Evolutionary conservation across 2,329 filamentous ascomycete genomes (phyloP), one percentile per base, ranked within the genome.

Genomic region (Coccinonectria pachysandricola): DNA sequence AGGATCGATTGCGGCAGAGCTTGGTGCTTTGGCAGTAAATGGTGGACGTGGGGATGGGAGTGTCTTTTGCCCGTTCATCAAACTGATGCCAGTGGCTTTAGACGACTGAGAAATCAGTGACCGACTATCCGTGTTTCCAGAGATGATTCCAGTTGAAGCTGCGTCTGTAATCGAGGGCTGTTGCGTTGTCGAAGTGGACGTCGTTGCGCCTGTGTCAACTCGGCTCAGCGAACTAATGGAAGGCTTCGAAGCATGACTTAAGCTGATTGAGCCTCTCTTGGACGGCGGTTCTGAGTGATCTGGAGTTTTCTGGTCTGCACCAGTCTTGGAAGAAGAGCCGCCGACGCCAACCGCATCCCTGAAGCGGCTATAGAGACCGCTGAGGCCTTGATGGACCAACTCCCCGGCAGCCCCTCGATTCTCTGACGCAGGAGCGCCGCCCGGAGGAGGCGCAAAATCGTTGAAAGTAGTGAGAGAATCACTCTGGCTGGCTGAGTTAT

Each of bases 381-480:
- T 93, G 23, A 96, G 63, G 4, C 88, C 85, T 53, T 88, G 82
- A 36, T 91, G 83, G 12, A 91, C 74, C 20, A 80, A 56, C 32
- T 93, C 85, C 14, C 75, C 73, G 0, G 78, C 65, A 19, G 83
- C 62, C 7, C 71, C 71, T 50, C 84, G 85, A 32, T 64, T 73
- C 43, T 93, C 85, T 13, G 65, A 56, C 9, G 62, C 57, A 2
- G 68, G 62, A 2, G 71, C 59, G 1, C 69, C 63, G 3, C 65
- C 60, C 0, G 81, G 76, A 5, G 78, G 76, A 1, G 79, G 76
- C 1, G 80, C 82, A 46, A 93, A 87, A 48, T 95, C 87, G 56
- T 92, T 92, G 57, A 96, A 96, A 7, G 86, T 92, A 3, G 88
- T 96, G 24, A 96, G 65, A 17, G 76, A 73, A 36, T 81, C 80